Conservation (phyloP, 768 basidiomycete genomes). For the Panellus pusillus region DNA sequence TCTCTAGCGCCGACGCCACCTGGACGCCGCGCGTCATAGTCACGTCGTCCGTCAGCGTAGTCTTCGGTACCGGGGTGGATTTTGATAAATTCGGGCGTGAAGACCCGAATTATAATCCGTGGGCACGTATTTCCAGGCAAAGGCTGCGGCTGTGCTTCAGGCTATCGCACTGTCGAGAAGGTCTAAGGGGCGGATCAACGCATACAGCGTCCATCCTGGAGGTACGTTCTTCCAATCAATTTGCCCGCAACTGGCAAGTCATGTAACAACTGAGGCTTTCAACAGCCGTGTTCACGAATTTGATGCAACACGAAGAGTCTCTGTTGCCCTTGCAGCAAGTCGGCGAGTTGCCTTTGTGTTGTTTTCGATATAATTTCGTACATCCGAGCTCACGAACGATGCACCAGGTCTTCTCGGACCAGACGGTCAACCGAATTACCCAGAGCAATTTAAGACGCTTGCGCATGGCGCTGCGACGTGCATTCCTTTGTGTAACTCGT, state of each 20-base stretch:
- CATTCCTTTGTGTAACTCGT: neutral
- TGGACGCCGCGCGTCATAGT: too few species aligned
- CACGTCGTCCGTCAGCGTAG: too few species aligned
- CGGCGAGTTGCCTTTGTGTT: neutral
- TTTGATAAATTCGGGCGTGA: too few species aligned
- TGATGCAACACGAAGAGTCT: too few species aligned
- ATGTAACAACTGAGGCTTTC: too few species aligned
- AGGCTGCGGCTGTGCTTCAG: neutral
- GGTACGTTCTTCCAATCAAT: neutral
- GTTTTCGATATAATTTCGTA: too few species aligned
- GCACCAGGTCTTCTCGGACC: too few species aligned
- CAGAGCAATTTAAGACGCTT: neutral
- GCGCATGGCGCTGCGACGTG: neutral
- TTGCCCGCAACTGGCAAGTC: neutral
- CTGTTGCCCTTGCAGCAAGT: neutral
- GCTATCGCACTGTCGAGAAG: neutral
- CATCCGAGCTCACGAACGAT: too few species aligned
- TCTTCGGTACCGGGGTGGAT: too few species aligned
- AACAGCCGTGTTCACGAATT: too few species aligned
- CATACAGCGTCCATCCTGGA: constrained; percentile 8
- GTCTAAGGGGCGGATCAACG: neutral
- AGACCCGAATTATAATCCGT: neutral
- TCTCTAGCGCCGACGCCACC: too few species aligned
- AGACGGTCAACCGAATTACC: neutral
- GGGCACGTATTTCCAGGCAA: neutral